A percentile compares a stretch with the other conserved stretches of the same genome.
Conservation (phyloP, 2,329 filamentous ascomycete species). For the Ophiostoma sp. region DNA sequence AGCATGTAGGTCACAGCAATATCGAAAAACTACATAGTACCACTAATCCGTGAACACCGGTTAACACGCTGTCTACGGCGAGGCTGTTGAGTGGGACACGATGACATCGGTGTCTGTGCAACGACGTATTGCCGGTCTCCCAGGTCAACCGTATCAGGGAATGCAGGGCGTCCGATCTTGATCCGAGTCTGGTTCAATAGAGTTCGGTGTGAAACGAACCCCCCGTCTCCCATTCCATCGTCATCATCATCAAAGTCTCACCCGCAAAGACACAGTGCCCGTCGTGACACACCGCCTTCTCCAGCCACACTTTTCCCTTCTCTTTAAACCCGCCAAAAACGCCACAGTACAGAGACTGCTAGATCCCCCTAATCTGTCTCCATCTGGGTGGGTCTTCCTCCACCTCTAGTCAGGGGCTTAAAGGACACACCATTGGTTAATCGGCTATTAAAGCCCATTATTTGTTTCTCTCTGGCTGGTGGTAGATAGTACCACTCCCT, state of each 20-base stretch:
- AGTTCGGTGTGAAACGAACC: neutral
- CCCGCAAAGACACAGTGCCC: neutral
- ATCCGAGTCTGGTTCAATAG: neutral
- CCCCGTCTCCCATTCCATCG: neutral
- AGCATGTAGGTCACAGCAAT: neutral
- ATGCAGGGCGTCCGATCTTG: too few species aligned
- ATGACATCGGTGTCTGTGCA: neutral
- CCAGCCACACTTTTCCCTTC: neutral
- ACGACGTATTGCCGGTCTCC: neutral
- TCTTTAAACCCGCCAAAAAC: neutral
- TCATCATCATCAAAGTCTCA: neutral
- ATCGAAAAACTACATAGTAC: neutral
- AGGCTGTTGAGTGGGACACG: neutral
- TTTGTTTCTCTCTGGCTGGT: neutral
- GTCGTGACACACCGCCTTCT: neutral
- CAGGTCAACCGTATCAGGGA: too few species aligned
- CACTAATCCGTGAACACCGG: neutral
- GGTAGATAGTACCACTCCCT: neutral
- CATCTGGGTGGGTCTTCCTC: neutral
- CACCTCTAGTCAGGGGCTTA: constrained; percentile 24
- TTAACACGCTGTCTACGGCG: neutral
- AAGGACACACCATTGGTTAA: constrained; percentile 23
- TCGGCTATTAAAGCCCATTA: neutral
- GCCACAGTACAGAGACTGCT: neutral
- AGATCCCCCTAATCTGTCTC: neutral